Percentiles rank a stretch among this genome's conserved stretches.
Conservation (phyloP, 1,284 basidiomycete genomes). For the Golubevia pallescens region DNA sequence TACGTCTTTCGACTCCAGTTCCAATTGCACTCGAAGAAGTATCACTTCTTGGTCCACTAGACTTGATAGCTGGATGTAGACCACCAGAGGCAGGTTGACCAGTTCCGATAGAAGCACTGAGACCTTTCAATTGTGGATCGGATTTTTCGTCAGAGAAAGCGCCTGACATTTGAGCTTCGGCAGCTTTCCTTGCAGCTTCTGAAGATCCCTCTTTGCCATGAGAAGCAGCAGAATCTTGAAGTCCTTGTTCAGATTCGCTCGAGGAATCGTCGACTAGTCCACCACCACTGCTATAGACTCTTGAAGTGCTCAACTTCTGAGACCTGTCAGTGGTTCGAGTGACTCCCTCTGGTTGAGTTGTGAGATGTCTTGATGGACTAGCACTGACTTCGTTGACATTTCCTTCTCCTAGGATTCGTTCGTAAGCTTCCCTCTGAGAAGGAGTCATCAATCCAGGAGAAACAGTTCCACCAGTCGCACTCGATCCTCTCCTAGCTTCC, state of each 20-base stretch:
- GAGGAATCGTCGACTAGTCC: too few species aligned
- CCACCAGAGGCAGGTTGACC: not conserved
- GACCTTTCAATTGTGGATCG: not conserved
- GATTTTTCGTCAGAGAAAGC: too few species aligned
- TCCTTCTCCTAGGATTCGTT: constrained; percentile 20
- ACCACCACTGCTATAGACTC: constrained; percentile 14
- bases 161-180: too few species aligned
- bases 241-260: too few species aligned
- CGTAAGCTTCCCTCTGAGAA: constrained; percentile 33
- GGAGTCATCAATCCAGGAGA: constrained; percentile 29
- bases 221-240: too few species aligned
- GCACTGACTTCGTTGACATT: constrained; percentile 12
- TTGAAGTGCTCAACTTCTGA: constrained; percentile 29
- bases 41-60: constrained; percentile 20
- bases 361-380: constrained; percentile 7
- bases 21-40: constrained; percentile 5
- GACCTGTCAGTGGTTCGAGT: constrained; percentile 27
- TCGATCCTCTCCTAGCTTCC: constrained; percentile 10
- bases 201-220: too few species aligned
- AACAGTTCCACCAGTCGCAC: constrained; percentile 12
- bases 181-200: too few species aligned
- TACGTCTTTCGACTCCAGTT: constrained; percentile 31
- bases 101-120: not conserved
- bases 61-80: not conserved
- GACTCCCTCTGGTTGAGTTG: constrained; percentile 19